phyloP scores from a whole-genome alignment of 2,329 filamentous ascomycete species.

The Ilyonectria robusta region DNA sequence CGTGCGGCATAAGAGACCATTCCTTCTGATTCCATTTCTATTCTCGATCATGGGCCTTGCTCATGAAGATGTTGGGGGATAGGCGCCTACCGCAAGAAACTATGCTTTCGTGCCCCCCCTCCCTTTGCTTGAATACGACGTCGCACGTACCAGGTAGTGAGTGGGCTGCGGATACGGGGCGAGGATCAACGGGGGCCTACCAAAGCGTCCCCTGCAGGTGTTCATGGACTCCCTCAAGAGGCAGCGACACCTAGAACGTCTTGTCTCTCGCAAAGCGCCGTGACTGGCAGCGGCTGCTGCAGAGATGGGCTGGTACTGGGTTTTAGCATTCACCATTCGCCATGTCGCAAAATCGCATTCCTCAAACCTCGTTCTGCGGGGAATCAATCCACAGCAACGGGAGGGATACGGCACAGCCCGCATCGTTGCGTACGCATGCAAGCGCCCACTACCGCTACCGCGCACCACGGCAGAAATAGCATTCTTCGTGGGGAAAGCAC shows the following conservation, averaged over 20 bases:
- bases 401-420: conserved; percentile 19
- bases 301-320: conserved; percentile 21
- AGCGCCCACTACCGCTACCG: background rate
- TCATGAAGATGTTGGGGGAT: background rate
- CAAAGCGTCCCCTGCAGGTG: conserved; percentile 1
- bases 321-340: conserved; percentile 1
- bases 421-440: conserved; percentile 24
- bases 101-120: background rate
- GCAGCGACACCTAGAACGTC: background rate
- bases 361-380: conserved; percentile 11
- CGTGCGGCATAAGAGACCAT: background rate
- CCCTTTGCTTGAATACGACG: conserved; percentile 6
- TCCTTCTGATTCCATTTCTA: background rate
- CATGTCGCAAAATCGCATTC: background rate
- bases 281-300: background rate
- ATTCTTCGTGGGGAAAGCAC: background rate
- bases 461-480: background rate
- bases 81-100: background rate
- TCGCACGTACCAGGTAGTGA: background rate
- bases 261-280: background rate
- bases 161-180: conserved; percentile 5
- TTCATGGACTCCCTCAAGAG: conserved; percentile 11
- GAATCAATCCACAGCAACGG: conserved; percentile 23
- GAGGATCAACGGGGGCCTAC: conserved; percentile 5
- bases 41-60: background rate